phyloP scores from a whole-genome alignment of 805 yeast species.

The Ogataea naganishii region DNA sequence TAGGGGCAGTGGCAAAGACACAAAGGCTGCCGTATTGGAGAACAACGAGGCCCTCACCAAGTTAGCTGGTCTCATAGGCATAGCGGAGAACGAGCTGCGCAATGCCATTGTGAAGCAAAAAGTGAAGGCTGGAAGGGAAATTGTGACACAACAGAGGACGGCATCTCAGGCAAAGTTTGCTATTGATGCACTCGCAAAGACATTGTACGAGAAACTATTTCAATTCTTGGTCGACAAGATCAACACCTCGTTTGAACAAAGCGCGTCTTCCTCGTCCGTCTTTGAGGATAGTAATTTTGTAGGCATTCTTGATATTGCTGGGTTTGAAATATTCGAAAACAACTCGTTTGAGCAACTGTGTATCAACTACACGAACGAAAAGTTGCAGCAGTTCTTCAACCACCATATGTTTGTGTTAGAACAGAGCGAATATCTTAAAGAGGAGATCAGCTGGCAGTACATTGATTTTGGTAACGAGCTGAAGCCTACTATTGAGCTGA shows the following conservation, averaged over 20 bases:
- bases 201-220: constrained; percentile 78
- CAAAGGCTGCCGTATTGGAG: constrained; percentile 69
- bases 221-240: constrained; percentile 67
- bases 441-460: constrained; percentile 58
- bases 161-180: constrained; percentile 74
- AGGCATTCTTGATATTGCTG: constrained; percentile 55
- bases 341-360: constrained; percentile 56
- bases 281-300: constrained; percentile 27
- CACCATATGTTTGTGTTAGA: constrained; percentile 55
- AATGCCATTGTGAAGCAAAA: constrained; percentile 66
- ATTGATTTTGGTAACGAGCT: constrained; percentile 93
- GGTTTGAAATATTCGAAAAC: constrained; percentile 49
- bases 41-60: constrained; percentile 39
- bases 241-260: constrained; percentile 47
- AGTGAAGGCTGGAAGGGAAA: constrained; percentile 87
- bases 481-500: constrained; percentile 88
- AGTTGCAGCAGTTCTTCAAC: constrained; percentile 52
- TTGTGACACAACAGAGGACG: constrained; percentile 69
- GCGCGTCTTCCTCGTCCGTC: constrained; percentile 27
- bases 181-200: constrained; percentile 81
- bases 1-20: constrained; percentile 39
- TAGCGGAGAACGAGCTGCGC: constrained; percentile 37
- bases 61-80: constrained; percentile 58
- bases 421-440: constrained; percentile 51
- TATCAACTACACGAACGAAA: constrained; percentile 53